These are phyloP conservation scores for Blastobotrys petasosporus DNA, from an alignment of 1,139 yeast genomes.

Conservation along the genomic window DNA sequence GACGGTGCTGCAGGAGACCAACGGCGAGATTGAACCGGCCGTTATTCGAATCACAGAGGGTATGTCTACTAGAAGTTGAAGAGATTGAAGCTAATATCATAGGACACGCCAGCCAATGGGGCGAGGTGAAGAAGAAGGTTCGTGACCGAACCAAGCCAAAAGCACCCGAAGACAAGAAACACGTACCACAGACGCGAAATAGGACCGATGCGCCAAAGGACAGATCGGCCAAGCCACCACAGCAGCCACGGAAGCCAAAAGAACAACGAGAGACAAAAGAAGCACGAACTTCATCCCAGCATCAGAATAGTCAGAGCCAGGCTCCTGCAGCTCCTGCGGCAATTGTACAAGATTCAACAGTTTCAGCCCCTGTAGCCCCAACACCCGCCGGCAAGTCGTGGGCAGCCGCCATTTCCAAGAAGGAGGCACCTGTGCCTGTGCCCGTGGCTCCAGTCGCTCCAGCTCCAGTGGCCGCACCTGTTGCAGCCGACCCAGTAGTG, in stretches of 20 bases:
- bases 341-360: conserved; percentile 14
- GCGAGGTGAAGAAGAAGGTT: conserved; percentile 54
- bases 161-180: conserved; percentile 28
- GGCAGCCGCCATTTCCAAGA: conserved; percentile 26
- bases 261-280: not conserved
- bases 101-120: conserved; percentile 50
- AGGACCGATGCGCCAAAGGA: conserved; percentile 7
- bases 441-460: conserved; percentile 11
- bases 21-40: conserved; percentile 68
- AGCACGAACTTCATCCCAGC: no score
- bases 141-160: conserved; percentile 23
- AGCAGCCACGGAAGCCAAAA: conserved; percentile 10
- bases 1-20: conserved; percentile 67
- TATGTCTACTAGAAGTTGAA: not conserved
- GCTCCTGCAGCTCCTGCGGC: conserved; percentile 8
- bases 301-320: no score
- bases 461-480: conserved; percentile 9
- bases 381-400: conserved; percentile 26
- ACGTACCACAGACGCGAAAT: conserved; percentile 17
- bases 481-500: conserved; percentile 4
- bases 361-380: conserved; percentile 17
- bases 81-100: not conserved
- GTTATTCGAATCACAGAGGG: conserved; percentile 82
- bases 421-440: conserved; percentile 8
- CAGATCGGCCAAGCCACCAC: conserved; percentile 12